These are phyloP conservation scores for Penicillium nucicola DNA, from an alignment of 495 filamentous ascomycete species.

Conservation along the genomic window DNA sequence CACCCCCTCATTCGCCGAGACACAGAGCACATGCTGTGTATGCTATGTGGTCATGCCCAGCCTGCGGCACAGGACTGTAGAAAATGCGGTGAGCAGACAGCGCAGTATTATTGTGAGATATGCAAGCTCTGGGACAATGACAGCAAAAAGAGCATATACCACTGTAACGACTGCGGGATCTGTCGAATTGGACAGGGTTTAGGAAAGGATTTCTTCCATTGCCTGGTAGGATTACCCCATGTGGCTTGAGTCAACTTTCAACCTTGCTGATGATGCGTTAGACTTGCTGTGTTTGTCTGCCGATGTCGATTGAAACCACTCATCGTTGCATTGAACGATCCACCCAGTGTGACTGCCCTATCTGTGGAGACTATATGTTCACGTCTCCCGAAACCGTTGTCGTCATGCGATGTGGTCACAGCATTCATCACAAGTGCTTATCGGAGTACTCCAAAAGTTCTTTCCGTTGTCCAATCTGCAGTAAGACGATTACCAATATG, in stretches of 20 bases:
- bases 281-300: conserved; percentile 90
- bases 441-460: conserved; percentile 78
- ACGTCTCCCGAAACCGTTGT: conserved; percentile 85
- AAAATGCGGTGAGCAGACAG: conserved; percentile 70
- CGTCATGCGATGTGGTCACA: conserved; percentile 94
- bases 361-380: conserved; percentile 97
- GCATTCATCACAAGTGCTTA: conserved; percentile 87
- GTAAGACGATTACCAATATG: conserved; percentile 92
- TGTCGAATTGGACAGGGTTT: conserved; percentile 88
- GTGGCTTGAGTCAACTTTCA: not conserved
- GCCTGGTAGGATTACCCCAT: conserved; percentile 69
- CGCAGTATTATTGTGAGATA: conserved; percentile 91
- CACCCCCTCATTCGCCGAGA: conserved; percentile 76
- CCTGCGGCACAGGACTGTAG: conserved; percentile 73
- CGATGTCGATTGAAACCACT: conserved; percentile 71
- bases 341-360: conserved; percentile 96
- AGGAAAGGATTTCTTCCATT: conserved; percentile 96
- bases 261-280: conserved; percentile 31
- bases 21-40: conserved; percentile 96
- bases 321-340: conserved; percentile 94
- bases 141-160: conserved; percentile 86
- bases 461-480: conserved; percentile 94
- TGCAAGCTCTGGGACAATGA: conserved; percentile 99
- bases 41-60: conserved; percentile 88
- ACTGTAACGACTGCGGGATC: conserved; percentile 95